Conservation (phyloP, 2,329 filamentous ascomycete genomes). For the Phialocephala sp. region DNA sequence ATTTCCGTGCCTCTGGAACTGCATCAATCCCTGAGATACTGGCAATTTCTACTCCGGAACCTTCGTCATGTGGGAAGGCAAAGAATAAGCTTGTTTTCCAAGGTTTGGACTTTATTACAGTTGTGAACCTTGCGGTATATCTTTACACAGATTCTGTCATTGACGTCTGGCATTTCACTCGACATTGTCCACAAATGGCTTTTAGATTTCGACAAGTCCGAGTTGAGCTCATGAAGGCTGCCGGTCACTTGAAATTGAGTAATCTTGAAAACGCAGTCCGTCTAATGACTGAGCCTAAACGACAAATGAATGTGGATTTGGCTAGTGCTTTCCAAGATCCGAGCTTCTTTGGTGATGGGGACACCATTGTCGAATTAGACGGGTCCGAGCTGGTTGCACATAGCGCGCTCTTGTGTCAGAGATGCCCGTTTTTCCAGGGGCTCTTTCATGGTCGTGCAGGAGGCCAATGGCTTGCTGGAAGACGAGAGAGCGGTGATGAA, state of each 20-base stretch:
- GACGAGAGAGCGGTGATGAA: slow-evolving; percentile 59
- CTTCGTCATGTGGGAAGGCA: slow-evolving; percentile 42
- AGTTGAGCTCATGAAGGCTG: slow-evolving; percentile 85
- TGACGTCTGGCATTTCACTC: slow-evolving; percentile 85
- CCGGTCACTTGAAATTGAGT: slow-evolving; percentile 70
- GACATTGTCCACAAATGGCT: slow-evolving; percentile 64
- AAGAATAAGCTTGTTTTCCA: slow-evolving; percentile 68
- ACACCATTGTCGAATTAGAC: slow-evolving; percentile 79
- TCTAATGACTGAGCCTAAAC: slow-evolving; percentile 70
- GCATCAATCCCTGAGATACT: slow-evolving; percentile 66
- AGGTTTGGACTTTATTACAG: slow-evolving; percentile 75
- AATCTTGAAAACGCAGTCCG: slow-evolving; percentile 79
- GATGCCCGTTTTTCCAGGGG: slow-evolving; percentile 91
- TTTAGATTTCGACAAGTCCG: slow-evolving; percentile 80
- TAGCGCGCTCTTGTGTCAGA: slow-evolving; percentile 76
- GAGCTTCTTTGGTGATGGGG: slow-evolving; percentile 77
- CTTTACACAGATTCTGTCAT: slow-evolving; percentile 80
- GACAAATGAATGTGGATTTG: slow-evolving; percentile 72
- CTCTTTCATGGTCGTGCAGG: slow-evolving; percentile 87
- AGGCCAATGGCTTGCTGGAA: slow-evolving; percentile 80
- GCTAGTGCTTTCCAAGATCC: slow-evolving; percentile 70
- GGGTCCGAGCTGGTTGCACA: slow-evolving; percentile 76
- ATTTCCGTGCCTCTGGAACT: slow-evolving; percentile 59
- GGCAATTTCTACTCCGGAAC: slow-evolving; percentile 48
- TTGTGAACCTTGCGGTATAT: slow-evolving; percentile 82